Evolutionary conservation across 768 basidiomycete genomes (phyloP), one percentile per base, ranked within the genome.

Genomic region (Pleurotus salmoneostramineus): DNA sequence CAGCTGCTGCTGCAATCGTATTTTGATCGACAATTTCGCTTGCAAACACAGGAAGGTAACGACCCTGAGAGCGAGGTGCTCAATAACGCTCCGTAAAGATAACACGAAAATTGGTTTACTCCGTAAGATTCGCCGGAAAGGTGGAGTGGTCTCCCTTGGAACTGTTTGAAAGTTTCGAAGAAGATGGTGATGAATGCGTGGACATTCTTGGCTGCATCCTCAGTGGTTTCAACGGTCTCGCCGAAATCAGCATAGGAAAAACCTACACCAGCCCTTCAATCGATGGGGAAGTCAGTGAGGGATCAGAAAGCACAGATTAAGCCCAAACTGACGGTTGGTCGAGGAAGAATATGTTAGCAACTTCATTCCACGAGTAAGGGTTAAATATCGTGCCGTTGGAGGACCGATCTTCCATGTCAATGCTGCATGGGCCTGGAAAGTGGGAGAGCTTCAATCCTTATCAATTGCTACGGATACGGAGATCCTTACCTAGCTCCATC

Each of bases 111-210:
- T 32, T 44, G 32, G 63, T 80, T 62, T 61, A 88, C 89, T 0
- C 83, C 89, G 62, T 91, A 92, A 1, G 87, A 91, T 72, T 93
- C 91, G 31, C 90, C 91, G 0, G 89, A 78, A 51, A 93, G 75
- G 61, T 91, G 88, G 46, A 93, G 76, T 0, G 81, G 73, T 21
- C 90, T 72, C 2, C 87, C 88, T 49, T 82, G 67, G 69, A 89
- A 91, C 61, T 89, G 80, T 11, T 77, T 74, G 73, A 93, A 94
- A 0, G 85, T 85, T 61, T 91, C 86, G 63, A 91, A 89, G 72
- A 92, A 91, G 56, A 93, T 87, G 2, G 82, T 74, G 55, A 92
- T 75, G 70, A 93, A 93, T 0, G 89, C 85, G 50, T 87, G 77
- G 40, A 92, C 74, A 64, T 93, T 87, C 60, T 80, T 82, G 3